Conservation (phyloP, 1,139 yeast species). For the Dujonia santamariae region DNA sequence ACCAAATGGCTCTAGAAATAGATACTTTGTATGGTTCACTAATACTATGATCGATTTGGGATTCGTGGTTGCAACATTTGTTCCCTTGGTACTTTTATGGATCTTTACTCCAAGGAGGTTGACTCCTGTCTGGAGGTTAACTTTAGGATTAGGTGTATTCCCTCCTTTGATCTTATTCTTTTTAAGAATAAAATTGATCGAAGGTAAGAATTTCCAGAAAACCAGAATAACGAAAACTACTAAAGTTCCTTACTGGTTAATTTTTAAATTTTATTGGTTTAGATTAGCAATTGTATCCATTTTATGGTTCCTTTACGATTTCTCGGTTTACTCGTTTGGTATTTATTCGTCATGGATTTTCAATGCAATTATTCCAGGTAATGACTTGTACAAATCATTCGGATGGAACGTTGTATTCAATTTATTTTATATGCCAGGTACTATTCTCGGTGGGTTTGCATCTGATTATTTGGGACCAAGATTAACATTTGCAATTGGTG, state of each 20-base stretch:
- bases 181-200: conserved; percentile 71
- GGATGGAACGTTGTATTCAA: conserved; percentile 94
- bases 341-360: conserved; percentile 73
- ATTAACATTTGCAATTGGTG: conserved; percentile 68
- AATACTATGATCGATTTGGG: conserved; percentile 86
- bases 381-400: conserved; percentile 67
- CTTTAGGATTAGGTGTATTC: conserved; percentile 91
- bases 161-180: conserved; percentile 79
- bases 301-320: conserved; percentile 91
- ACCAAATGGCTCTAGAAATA: conserved; percentile 78
- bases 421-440: conserved; percentile 86
- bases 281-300: conserved; percentile 67
- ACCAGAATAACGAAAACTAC: conserved; percentile 62
- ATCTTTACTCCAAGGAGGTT: conserved; percentile 70
- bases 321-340: conserved; percentile 84
- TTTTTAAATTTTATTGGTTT: conserved; percentile 81
- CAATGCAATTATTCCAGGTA: conserved; percentile 55
- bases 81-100: conserved; percentile 83
- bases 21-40: conserved; percentile 88
- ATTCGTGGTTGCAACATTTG: conserved; percentile 79
- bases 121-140: conserved; percentile 85
- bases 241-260: conserved; percentile 62
- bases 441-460: conserved; percentile 74
- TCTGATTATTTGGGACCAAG: conserved; percentile 93
- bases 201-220: conserved; percentile 68